A percentile compares a stretch with the other conserved stretches of the same genome.
Conservation (phyloP, 148 eudicot species). For the Silene uniflora region DNA sequence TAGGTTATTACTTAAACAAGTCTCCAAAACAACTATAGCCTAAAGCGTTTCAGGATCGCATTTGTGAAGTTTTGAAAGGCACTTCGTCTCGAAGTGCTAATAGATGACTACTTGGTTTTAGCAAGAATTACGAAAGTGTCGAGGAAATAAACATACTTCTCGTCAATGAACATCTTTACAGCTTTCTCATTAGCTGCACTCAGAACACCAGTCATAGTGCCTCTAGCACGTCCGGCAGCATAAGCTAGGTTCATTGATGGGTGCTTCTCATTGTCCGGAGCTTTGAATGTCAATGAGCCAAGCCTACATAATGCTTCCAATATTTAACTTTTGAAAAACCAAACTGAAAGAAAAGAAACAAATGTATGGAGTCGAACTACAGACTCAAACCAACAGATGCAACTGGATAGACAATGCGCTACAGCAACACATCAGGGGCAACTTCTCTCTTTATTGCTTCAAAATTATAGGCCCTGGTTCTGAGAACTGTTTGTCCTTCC, state of each 20-base stretch:
- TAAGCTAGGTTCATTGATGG: constrained; percentile 96
- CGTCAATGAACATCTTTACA: constrained; percentile 85
- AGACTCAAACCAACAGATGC: too few species aligned
- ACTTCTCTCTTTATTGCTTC: too few species aligned
- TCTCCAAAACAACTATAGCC: neutral
- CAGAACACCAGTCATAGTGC: constrained; percentile 99
- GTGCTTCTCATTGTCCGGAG: constrained; percentile 84
- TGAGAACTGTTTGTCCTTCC: too few species aligned
- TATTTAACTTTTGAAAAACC: constrained; percentile 12
- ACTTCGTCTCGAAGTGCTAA: neutral
- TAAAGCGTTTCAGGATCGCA: neutral
- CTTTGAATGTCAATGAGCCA: too few species aligned
- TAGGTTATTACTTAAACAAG: too few species aligned
- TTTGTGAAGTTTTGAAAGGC: neutral
- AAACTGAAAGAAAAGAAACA: neutral
- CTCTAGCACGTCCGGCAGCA: constrained; percentile 93
- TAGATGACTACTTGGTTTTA: too few species aligned
- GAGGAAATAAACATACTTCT: constrained; percentile 51
- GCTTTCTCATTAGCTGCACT: constrained; percentile 99
- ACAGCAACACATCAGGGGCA: too few species aligned
- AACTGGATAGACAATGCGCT: too few species aligned
- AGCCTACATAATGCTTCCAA: too few species aligned
- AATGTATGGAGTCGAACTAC: neutral
- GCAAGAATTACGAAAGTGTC: neutral
- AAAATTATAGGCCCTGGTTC: too few species aligned